Conservation (phyloP, 371 early-diverging fungal genomes). For the Mycotypha africana region DNA sequence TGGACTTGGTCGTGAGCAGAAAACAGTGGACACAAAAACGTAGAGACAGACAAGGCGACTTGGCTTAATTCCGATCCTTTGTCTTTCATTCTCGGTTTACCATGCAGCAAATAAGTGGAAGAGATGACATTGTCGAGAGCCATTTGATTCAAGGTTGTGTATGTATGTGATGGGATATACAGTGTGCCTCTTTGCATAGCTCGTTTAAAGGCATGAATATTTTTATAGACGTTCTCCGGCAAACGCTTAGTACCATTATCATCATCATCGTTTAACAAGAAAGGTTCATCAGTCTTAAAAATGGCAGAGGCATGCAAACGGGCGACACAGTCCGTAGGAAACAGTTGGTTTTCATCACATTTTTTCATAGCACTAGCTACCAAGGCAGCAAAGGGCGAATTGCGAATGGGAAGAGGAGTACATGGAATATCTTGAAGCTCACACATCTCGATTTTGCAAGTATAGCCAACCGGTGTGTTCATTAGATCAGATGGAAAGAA, state of each 20-base stretch:
- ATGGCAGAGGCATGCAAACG: slow-evolving; percentile 7
- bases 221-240: slow-evolving; percentile 6
- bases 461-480: slow-evolving; percentile 7
- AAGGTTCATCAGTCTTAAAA: slow-evolving; percentile 6
- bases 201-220: slow-evolving; percentile 7
- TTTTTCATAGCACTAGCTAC: slow-evolving; percentile 7
- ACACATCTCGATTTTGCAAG: slow-evolving; percentile 5
- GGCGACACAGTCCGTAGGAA: slow-evolving; percentile 5
- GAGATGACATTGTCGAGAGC: slow-evolving; percentile 8
- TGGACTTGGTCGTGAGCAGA: slow-evolving; percentile 16
- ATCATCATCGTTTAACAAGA: slow-evolving; percentile 8
- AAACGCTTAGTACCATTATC: slow-evolving; percentile 3
- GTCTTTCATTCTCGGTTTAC: slow-evolving; percentile 10
- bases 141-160: slow-evolving; percentile 9
- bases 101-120: slow-evolving; percentile 13
- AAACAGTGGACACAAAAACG: slow-evolving; percentile 9
- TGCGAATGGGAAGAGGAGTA: slow-evolving; percentile 8
- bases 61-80: slow-evolving; percentile 7
- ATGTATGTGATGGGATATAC: slow-evolving; percentile 7
- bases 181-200: slow-evolving; percentile 8
- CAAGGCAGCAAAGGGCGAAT: slow-evolving; percentile 7
- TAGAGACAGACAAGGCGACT: slow-evolving; percentile 4
- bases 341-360: slow-evolving; percentile 4
- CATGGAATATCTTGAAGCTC: neutral
- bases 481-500: slow-evolving; percentile 13